Conservation (phyloP, 306 rosid genomes). For the Rubus parviflorus region DNA sequence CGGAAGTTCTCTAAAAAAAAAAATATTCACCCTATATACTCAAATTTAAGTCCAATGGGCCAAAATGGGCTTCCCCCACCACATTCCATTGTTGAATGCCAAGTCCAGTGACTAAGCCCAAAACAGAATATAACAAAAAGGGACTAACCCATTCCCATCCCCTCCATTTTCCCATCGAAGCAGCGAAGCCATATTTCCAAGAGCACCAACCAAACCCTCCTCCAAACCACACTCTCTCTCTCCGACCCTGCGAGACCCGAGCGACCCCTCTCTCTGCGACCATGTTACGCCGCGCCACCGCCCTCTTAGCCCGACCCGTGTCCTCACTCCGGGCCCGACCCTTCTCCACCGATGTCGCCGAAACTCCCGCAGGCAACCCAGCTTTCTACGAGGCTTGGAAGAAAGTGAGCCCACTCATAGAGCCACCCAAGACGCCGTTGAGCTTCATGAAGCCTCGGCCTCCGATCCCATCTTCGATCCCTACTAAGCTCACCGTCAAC, state of each 20-base stretch:
- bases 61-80: no score
- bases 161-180: no score
- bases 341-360: conserved; percentile 64
- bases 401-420: conserved; percentile 60
- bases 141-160: no score
- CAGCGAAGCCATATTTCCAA: no score
- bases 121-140: no score
- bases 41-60: no score
- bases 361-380: conserved; percentile 27
- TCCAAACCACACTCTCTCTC: conserved; percentile 22
- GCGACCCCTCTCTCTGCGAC: conserved; percentile 46
- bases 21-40: no score
- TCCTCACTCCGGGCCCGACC: conserved; percentile 40
- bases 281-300: conserved; percentile 80
- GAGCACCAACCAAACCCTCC: conserved; percentile 5
- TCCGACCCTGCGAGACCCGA: conserved; percentile 98
- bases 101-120: no score
- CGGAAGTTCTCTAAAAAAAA: no score
- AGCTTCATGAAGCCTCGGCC: conserved; percentile 78
- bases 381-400: conserved; percentile 67
- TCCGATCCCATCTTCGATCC: conserved; percentile 59
- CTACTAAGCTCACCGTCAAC: conserved; percentile 86
- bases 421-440: conserved; percentile 79
- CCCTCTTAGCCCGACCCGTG: conserved; percentile 41
- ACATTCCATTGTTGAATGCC: no score